phyloP scores from a whole-genome alignment of 305 asterid species.

The Fraxinus ornus region DNA sequence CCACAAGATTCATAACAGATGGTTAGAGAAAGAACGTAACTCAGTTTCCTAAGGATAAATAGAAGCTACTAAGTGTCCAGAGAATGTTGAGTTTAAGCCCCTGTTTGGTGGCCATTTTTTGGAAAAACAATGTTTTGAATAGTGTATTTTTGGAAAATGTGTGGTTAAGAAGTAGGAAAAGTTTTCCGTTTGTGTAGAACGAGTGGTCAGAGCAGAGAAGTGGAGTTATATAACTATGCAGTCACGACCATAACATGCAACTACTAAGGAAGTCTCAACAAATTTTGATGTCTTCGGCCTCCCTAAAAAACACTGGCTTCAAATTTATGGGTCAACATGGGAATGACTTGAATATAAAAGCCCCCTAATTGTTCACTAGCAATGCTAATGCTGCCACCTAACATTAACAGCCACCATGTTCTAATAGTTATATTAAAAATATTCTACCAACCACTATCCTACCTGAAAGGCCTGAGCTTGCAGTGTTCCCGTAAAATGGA shows the following conservation, averaged over 20 bases:
- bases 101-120: too few relatives aligned
- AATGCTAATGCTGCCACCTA: conserved; percentile 2
- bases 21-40: neutral
- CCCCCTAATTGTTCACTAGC: neutral
- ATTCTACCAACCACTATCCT: neutral
- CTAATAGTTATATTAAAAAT: neutral
- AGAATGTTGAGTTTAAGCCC: neutral
- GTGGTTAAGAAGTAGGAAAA: too few relatives aligned
- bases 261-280: neutral
- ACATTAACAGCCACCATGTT: neutral
- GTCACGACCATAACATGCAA: neutral
- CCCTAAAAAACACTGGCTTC: neutral
- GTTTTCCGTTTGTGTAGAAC: too few relatives aligned
- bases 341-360: neutral
- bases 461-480: neutral
- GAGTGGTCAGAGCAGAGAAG: neutral
- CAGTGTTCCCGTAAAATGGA: neutral
- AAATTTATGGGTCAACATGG: neutral
- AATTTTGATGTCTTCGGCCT: neutral
- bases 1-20: conserved; percentile 3
- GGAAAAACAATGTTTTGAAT: too few relatives aligned
- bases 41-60: neutral
- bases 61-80: neutral
- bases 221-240: neutral
- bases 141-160: too few relatives aligned